Base-by-base conservation (phyloP, 805 yeast species). In the Blastobotrys parvus region DNA sequence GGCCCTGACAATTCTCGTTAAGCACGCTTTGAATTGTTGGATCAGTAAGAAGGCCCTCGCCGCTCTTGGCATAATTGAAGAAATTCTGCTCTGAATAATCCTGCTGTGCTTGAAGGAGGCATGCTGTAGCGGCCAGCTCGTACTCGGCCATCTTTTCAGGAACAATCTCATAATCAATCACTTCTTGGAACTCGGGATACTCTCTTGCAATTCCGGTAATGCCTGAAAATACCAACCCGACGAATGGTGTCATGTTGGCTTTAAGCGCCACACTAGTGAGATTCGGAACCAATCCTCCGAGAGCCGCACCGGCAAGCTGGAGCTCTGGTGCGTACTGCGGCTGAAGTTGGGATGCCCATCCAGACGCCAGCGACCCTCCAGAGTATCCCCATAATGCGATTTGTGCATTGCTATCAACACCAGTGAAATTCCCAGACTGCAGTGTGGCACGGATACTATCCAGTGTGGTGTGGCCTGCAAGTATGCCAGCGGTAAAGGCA, bases 341-440 rank as follows among this genome's bases (percentile, higher is more conserved):
- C 42, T 52, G 57, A 18, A 55, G 44, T 42, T 52, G 52, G 7
- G 59, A 53, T 17, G 60, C 58, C 56, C 58, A 53, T 6, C 94
- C 95, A 20, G 88, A 83, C 54, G 89, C 72, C 54, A 90, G 78
- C 60, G 73, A 78, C 52, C 77, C 71, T 48, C 82, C 87, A 45
- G 77, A 77, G 56, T 79, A 79, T 5, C 94, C 71, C 90, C 94
- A 92, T 27, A 86, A 84, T 11, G 94, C 95, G 54, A 84, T 84
- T 31, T 22, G 29, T n/a, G 47, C 41, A 23, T 50, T 47, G 10
- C 23, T 4, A 13, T 44, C 30, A 13, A 69, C 72, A 51, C 75
- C 77, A 16, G 52, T 47, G 35, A 45, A 27, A 27, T 42, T 32
- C 21, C 32, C 35, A 16, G 51, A 42, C 21, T 39, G 33, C 40